phyloP scores from a whole-genome alignment of 352 stramenopile species.

The Phytophthora quininea region DNA sequence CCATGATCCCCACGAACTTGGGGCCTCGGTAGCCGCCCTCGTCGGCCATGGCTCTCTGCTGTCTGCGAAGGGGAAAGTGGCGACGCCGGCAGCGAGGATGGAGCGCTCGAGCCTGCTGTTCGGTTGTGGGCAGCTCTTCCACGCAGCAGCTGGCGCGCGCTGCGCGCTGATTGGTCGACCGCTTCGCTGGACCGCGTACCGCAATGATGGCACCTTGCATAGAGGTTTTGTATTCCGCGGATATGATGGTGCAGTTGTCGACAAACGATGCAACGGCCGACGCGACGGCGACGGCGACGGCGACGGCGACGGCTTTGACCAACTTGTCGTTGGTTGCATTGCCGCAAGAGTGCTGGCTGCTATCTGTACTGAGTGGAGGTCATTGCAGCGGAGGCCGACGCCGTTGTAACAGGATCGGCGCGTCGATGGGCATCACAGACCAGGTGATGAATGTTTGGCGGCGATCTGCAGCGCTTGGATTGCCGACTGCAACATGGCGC shows the following conservation, averaged over 20 bases:
- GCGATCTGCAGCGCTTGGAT: neutral
- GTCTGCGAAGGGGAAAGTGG: neutral
- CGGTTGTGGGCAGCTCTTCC: neutral
- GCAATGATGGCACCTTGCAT: neutral
- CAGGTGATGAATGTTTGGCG: too few species aligned
- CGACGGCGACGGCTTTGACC: neutral
- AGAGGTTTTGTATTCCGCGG: neutral
- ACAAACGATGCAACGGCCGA: neutral
- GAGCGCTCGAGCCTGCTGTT: neutral
- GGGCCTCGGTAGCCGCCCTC: conserved; percentile 56
- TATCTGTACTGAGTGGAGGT: neutral
- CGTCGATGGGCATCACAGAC: neutral
- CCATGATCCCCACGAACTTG: conserved; percentile 88
- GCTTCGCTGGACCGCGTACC: neutral
- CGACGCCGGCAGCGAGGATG: conserved; percentile 5
- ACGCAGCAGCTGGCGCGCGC: too few species aligned
- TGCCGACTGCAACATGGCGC: too few species aligned
- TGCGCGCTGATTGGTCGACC: neutral
- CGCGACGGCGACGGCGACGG: neutral
- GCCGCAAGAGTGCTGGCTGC: neutral
- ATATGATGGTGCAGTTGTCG: conserved; percentile 3
- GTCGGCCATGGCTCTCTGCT: conserved; percentile 37
- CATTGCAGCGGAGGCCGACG: neutral
- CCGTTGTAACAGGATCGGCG: neutral
- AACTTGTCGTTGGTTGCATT: neutral